Evolutionary conservation across 75 land plant species (phyloP).

Genomic region (Sequoiadendron giganteum): DNA sequence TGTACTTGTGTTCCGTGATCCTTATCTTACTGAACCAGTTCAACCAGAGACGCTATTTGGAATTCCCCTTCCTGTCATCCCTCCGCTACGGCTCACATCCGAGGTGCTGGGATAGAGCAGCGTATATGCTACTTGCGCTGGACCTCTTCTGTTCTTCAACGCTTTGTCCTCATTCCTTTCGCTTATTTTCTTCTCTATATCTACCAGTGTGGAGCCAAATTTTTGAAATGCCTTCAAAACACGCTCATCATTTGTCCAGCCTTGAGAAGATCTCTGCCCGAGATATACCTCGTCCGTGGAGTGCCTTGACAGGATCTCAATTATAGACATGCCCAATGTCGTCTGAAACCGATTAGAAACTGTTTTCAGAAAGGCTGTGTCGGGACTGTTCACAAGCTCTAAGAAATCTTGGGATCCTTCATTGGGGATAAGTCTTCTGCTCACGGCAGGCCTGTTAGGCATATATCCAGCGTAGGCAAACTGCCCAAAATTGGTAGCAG

Average conservation of each 20-base stretch:
- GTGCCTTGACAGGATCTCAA: slow-evolving; percentile 11
- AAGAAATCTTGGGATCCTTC: slow-evolving; percentile 8
- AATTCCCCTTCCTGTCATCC: slow-evolving; percentile 49
- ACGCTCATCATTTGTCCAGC: slow-evolving; percentile 29
- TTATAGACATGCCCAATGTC: slow-evolving; percentile 30
- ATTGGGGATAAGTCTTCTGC: slow-evolving; percentile 22
- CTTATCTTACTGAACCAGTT: background rate
- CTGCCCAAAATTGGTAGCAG: slow-evolving; percentile 42
- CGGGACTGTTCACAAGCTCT: slow-evolving; percentile 23
- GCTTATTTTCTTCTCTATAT: slow-evolving; percentile 18
- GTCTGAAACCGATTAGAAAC: slow-evolving; percentile 21
- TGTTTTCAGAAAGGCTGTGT: slow-evolving; percentile 6
- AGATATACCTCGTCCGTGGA: slow-evolving; percentile 34
- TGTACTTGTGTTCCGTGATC: no score
- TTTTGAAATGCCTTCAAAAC: slow-evolving; percentile 15
- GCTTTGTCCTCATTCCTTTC: slow-evolving; percentile 19
- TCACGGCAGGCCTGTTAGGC: slow-evolving; percentile 39
- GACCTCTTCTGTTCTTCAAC: slow-evolving; percentile 24
- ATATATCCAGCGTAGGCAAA: slow-evolving; percentile 24
- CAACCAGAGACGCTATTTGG: slow-evolving; percentile 36
- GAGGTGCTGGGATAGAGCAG: slow-evolving; percentile 38
- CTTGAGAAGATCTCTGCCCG: slow-evolving; percentile 17
- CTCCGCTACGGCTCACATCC: slow-evolving; percentile 5
- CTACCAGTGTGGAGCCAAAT: slow-evolving; percentile 12
- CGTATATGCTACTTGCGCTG: slow-evolving; percentile 36